Conservation (phyloP, 805 yeast genomes). For the Sugiyamaella boreocaroliniensis region DNA sequence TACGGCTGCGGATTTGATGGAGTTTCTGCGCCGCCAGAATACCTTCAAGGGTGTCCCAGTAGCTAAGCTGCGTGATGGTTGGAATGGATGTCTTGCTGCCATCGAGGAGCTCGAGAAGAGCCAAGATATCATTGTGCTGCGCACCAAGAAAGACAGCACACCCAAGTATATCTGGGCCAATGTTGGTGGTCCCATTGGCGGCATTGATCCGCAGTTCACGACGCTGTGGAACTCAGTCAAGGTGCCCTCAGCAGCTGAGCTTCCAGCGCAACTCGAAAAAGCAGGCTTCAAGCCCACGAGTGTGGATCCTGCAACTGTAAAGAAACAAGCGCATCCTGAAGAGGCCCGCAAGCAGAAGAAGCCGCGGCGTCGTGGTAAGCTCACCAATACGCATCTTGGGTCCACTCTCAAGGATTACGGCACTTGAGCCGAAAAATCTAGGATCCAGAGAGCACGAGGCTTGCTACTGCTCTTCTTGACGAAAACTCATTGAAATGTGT, state of each 20-base stretch:
- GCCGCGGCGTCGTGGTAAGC: slow-evolving; percentile 83
- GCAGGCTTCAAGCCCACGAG: slow-evolving; percentile 94
- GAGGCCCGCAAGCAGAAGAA: slow-evolving; percentile 75
- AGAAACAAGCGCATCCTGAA: slow-evolving; percentile 50
- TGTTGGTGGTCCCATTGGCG: slow-evolving; percentile 63
- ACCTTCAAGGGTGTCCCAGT: slow-evolving; percentile 85
- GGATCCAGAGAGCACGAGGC: too few relatives aligned
- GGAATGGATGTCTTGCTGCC: slow-evolving; percentile 83
- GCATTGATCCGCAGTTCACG: slow-evolving; percentile 75
- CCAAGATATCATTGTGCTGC: slow-evolving; percentile 69
- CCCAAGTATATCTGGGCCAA: slow-evolving; percentile 94
- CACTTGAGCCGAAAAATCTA: background rate
- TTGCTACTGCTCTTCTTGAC: too few relatives aligned
- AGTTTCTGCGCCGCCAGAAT: slow-evolving; percentile 68
- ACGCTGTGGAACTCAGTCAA: slow-evolving; percentile 72
- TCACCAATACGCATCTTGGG: slow-evolving; percentile 94
- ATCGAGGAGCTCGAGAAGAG: slow-evolving; percentile 72
- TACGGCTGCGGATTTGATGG: slow-evolving; percentile 67
- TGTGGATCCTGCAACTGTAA: slow-evolving; percentile 93
- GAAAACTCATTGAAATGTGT: too few relatives aligned
- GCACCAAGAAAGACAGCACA: slow-evolving; percentile 87
- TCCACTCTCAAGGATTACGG: slow-evolving; percentile 85
- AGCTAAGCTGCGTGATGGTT: slow-evolving; percentile 78
- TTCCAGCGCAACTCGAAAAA: slow-evolving; percentile 70
- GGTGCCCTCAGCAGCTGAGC: slow-evolving; percentile 73